Evolutionary conservation across 305 asterid genomes (phyloP).

Genomic region (Fraxinus platypoda): DNA sequence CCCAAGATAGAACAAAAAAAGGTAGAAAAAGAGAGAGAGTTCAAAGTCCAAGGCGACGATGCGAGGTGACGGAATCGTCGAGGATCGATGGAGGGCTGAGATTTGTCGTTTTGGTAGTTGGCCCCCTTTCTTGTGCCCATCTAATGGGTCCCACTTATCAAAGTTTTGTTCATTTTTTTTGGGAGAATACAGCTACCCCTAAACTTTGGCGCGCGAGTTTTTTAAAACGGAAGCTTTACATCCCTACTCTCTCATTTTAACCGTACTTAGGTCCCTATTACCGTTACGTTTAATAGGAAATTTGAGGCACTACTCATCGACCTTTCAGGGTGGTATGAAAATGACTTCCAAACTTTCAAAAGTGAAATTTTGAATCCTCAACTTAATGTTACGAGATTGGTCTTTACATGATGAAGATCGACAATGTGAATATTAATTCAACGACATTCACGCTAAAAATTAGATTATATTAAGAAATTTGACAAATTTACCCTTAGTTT

Average conservation of each 20-base stretch:
- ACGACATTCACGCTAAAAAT: too few species aligned
- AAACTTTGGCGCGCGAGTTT: background rate
- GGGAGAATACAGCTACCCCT: background rate
- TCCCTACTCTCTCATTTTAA: background rate
- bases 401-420: background rate
- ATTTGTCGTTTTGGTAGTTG: constrained; percentile 20
- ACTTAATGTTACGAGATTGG: background rate
- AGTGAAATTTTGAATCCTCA: background rate
- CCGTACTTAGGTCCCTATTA: background rate
- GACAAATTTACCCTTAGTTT: background rate
- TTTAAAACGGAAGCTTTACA: background rate
- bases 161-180: background rate
- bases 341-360: background rate
- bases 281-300: background rate
- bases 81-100: constrained; percentile 25
- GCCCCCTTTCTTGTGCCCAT: background rate
- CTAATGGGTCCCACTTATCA: constrained; percentile 7
- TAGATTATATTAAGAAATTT: background rate
- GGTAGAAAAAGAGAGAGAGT: background rate
- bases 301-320: background rate
- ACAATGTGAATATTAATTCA: too few species aligned
- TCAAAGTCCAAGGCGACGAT: background rate
- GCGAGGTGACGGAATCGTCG: constrained; percentile 23
- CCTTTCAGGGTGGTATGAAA: background rate
- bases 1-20: background rate